phyloP scores from a whole-genome alignment of 192 early-diverging fungal genomes.

The Podila clonocystis region DNA sequence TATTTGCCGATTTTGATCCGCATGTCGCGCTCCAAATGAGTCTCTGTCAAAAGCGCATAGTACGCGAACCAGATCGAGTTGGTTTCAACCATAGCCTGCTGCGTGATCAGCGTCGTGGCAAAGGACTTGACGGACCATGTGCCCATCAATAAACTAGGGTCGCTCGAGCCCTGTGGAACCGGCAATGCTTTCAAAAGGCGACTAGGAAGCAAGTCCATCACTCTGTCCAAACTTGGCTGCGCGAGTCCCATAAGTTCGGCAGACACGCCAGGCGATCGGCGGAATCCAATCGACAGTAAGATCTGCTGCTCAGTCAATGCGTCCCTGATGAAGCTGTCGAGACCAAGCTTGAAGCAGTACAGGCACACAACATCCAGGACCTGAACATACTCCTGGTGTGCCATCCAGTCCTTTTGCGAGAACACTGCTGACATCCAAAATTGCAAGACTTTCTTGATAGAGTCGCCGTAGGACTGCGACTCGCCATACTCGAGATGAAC shows the following conservation, averaged over 20 bases:
- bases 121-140: slow-evolving; percentile 58
- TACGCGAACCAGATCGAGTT: slow-evolving; percentile 59
- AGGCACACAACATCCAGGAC: slow-evolving; percentile 26
- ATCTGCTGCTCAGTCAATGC: slow-evolving; percentile 40
- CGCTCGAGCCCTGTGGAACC: slow-evolving; percentile 42
- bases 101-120: slow-evolving; percentile 53
- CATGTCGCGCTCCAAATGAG: slow-evolving; percentile 42
- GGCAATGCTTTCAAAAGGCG: slow-evolving; percentile 52
- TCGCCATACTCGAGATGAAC: slow-evolving; percentile 9
- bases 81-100: slow-evolving; percentile 57
- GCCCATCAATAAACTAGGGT: slow-evolving; percentile 59
- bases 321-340: slow-evolving; percentile 27
- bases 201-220: slow-evolving; percentile 48
- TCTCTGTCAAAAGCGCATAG: slow-evolving; percentile 55
- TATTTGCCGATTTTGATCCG: slow-evolving; percentile 39
- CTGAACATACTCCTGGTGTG: slow-evolving; percentile 36
- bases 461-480: not conserved
- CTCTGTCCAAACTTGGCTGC: slow-evolving; percentile 33
- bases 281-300: slow-evolving; percentile 37
- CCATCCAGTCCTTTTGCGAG: slow-evolving; percentile 51
- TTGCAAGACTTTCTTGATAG: slow-evolving; percentile 1
- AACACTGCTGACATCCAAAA: slow-evolving; percentile 42
- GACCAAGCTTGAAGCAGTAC: slow-evolving; percentile 17
- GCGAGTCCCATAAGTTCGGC: slow-evolving; percentile 47
- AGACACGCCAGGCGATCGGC: slow-evolving; percentile 35